These are phyloP conservation scores for Suillus subaureus DNA, from an alignment of 768 basidiomycete species.

Conservation along the genomic window DNA sequence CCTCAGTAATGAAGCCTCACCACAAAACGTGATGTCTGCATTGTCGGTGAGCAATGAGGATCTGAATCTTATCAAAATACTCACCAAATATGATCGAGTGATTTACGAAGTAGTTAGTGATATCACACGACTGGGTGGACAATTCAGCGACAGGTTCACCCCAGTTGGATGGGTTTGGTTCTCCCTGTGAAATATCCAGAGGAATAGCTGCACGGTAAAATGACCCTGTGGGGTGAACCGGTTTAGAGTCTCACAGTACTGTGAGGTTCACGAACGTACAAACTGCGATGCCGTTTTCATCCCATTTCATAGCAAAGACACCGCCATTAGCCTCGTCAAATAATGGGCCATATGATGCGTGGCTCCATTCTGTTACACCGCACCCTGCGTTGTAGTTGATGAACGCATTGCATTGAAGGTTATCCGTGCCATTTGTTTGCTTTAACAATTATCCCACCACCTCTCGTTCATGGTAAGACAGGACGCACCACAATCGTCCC, in stretches of 20 bases:
- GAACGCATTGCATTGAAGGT: slow-evolving; percentile 56
- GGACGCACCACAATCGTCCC: slow-evolving; percentile 62
- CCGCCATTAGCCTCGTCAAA: slow-evolving; percentile 84
- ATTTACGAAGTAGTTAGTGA: slow-evolving; percentile 58
- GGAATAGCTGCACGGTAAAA: slow-evolving; percentile 82
- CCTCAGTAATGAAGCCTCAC: slow-evolving; percentile 38
- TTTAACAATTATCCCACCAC: slow-evolving; percentile 22
- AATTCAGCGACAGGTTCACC: slow-evolving; percentile 67
- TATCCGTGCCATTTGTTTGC: slow-evolving; percentile 50
- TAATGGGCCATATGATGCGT: slow-evolving; percentile 79
- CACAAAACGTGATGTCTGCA: slow-evolving; percentile 82
- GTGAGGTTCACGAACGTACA: slow-evolving; percentile 50
- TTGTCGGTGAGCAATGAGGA: slow-evolving; percentile 19
- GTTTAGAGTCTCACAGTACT: neutral
- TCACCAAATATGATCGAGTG: slow-evolving; percentile 77
- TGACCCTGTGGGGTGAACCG: slow-evolving; percentile 54
- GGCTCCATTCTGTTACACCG: slow-evolving; percentile 76
- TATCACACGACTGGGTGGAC: slow-evolving; percentile 55
- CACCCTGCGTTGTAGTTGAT: slow-evolving; percentile 70
- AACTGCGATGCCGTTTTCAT: slow-evolving; percentile 70
- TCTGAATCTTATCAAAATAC: slow-evolving; percentile 26
- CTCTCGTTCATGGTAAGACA: neutral
- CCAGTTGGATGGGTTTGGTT: slow-evolving; percentile 70
- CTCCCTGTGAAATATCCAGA: slow-evolving; percentile 59
- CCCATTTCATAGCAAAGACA: slow-evolving; percentile 90